Evolutionary conservation across 345 rosid species (phyloP), one percentile per base, ranked within the genome.

Genomic region (Populus simonii): DNA sequence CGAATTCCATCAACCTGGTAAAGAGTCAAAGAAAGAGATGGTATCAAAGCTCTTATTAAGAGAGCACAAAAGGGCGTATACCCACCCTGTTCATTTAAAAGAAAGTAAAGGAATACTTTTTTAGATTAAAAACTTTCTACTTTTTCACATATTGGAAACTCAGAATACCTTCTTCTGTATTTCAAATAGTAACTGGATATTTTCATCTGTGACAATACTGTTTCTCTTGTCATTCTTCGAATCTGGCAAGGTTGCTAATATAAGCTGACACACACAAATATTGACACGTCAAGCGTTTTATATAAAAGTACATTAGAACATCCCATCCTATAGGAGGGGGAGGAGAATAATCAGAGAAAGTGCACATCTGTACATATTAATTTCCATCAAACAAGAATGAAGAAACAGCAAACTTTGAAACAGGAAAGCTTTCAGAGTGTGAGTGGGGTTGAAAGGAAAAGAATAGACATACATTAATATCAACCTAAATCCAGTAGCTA

Each of bases 121-220:
- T 41, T 15, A 11, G 7, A 69, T 35, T 8, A 69, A 38, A n/a
- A 18, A 49, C 25, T 27, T 49, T 15, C 16, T 51, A 49, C 10
- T 27, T 27, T 10, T 9, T 43, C n/a, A 25, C 39, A 72, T 55
- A 66, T 53, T 13, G 41, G 13, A 53, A 53, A 18, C 1, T 20
- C 20, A 4, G 8, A 68, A 25, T 74, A 80, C 82, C 82, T 80
- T 80, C 36, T 74, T 73, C 71, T 80, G 82, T 18, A 80, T 74
- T 68, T 80, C 71, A 36, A 80, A 80, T 12, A 80, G 82, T 57
- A 80, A 62, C 74, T 33, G 72, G 31, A 80, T 80, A 53, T 80
- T 74, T 5, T 80, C 82, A 55, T 80, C 82, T 15, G 82, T 74
- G 27, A 80, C 66, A 61, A 80, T 74, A 47, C 78, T 74, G 22